Conservation (phyloP, 306 rosid species). For the Abrus pulchellus region DNA sequence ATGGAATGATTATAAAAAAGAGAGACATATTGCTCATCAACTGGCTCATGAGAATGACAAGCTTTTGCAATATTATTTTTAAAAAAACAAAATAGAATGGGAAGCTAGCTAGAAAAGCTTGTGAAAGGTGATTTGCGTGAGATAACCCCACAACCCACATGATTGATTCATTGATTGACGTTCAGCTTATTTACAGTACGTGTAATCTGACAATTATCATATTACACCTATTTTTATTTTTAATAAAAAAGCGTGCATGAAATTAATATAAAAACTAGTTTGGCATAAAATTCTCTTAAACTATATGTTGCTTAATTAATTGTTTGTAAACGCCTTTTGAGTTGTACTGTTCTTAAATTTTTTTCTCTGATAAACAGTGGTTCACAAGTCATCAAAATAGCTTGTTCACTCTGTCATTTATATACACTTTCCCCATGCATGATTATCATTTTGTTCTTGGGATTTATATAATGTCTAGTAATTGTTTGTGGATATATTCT, state of each 20-base stretch:
- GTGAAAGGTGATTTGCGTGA: conserved; percentile 48
- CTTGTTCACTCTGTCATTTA: neutral
- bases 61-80: neutral
- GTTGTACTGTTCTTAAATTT: neutral
- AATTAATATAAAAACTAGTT: neutral
- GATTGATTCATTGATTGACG: conserved; percentile 67
- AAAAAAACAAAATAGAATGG: neutral
- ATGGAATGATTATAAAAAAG: conserved; percentile 42
- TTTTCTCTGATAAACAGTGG: neutral
- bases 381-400: neutral
- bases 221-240: neutral
- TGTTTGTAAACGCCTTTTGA: neutral
- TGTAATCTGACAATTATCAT: neutral
- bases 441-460: conserved; percentile 16
- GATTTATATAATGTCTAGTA: neutral
- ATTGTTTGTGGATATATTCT: conserved; percentile 17
- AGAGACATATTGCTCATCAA: conserved; percentile 14
- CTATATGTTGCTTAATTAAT: neutral
- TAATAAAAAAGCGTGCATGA: neutral
- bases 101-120: conserved; percentile 48
- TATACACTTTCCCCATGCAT: neutral
- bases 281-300: neutral
- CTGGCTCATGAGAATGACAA: conserved; percentile 35
- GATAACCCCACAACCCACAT: conserved; percentile 55
- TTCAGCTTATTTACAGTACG: conserved; percentile 18